Evolutionary conservation across 495 filamentous ascomycete species (phyloP).

Genomic region (Massariosphaeria phaeospora): DNA sequence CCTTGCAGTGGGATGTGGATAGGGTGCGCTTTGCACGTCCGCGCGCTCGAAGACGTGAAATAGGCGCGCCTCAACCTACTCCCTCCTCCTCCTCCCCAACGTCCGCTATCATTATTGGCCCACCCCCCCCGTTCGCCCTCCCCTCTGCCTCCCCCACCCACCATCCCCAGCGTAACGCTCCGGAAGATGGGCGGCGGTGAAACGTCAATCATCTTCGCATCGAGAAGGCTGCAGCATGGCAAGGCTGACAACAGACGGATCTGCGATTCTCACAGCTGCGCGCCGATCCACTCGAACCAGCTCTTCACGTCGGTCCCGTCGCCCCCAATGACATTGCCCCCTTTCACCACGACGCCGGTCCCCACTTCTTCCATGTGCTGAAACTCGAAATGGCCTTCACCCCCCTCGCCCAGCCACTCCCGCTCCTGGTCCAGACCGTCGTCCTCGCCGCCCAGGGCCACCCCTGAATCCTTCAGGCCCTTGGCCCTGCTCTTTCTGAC

Average conservation of each 20-base stretch:
- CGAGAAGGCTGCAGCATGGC: not conserved
- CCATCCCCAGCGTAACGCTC: no score
- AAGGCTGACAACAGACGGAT: constrained; percentile 3
- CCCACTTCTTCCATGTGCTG: constrained; percentile 75
- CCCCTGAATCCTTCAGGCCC: constrained; percentile 71
- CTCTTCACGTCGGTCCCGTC: constrained; percentile 63
- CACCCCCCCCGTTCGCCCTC: no score
- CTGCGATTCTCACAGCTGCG: constrained; percentile 25
- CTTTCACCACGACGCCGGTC: constrained; percentile 66
- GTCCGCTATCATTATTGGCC: no score
- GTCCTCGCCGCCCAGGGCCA: constrained; percentile 53
- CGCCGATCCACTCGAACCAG: constrained; percentile 85
- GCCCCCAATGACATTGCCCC: constrained; percentile 47
- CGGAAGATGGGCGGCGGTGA: constrained; percentile 1
- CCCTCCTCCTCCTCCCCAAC: no score
- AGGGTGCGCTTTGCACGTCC: not conserved
- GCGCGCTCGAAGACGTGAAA: not conserved
- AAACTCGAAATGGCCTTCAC: constrained; percentile 72
- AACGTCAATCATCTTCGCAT: not conserved
- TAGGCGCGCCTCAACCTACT: no score
- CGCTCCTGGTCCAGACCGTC: constrained; percentile 61
- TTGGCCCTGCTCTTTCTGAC: constrained; percentile 73
- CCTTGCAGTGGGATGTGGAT: not conserved
- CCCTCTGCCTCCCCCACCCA: no score
- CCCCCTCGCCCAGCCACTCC: constrained; percentile 76